Percentiles rank a stretch among this genome's conserved stretches.
These are phyloP conservation scores for Ogataea minuta DNA, from an alignment of 805 yeast genomes.

Conservation along the genomic window DNA sequence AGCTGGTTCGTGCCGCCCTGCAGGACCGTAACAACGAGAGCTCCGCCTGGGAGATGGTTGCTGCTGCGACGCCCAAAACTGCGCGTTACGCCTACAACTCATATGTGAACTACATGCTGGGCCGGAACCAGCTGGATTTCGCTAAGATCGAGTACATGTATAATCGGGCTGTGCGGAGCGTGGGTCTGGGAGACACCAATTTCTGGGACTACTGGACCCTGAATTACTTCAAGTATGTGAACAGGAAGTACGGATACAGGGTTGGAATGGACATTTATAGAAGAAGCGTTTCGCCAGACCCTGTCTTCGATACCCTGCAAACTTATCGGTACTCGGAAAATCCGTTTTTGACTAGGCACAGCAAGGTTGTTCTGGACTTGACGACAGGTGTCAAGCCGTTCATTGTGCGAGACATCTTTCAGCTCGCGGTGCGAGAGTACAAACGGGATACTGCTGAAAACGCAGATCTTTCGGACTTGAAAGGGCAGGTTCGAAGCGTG, in stretches of 20 bases:
- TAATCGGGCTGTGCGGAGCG: conserved; percentile 11
- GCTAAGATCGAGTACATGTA: conserved; percentile 26
- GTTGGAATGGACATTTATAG: conserved; percentile 26
- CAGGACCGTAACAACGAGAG: conserved; percentile 13
- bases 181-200: conserved; percentile 17
- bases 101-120: conserved; percentile 31
- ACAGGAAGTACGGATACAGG: conserved; percentile 24
- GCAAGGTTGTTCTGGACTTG: conserved; percentile 24
- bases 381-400: conserved; percentile 17
- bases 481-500: conserved; percentile 14
- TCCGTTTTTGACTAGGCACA: conserved; percentile 29
- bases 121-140: conserved; percentile 23
- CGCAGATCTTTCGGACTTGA: conserved; percentile 10
- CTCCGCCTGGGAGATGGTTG: conserved; percentile 32
- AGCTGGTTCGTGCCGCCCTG: conserved; percentile 29
- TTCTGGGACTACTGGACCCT: conserved; percentile 34
- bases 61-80: conserved; percentile 15
- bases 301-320: conserved; percentile 15
- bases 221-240: conserved; percentile 33
- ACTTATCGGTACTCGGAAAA: conserved; percentile 21
- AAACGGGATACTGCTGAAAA: conserved; percentile 14
- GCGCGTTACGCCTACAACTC: conserved; percentile 30
- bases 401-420: conserved; percentile 30
- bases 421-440: conserved; percentile 20
- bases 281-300: conserved; percentile 7